Conservation (phyloP, 2,329 filamentous ascomycete genomes). For the Fusarium sp. region DNA sequence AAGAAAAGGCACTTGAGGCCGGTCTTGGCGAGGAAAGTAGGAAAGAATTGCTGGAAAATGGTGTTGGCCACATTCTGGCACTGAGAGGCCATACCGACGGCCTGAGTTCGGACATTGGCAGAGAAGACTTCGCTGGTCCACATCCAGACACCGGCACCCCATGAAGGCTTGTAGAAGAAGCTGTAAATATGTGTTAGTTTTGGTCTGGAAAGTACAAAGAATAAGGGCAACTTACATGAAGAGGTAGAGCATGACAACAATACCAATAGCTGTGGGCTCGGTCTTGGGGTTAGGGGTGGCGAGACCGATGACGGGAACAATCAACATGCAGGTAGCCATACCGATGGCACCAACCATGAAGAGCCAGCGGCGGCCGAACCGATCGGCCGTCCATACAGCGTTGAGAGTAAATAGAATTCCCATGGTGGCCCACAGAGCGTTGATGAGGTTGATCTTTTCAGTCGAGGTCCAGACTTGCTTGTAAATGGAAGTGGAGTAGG, state of each 20-base stretch:
- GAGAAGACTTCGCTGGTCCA: constrained; percentile 78
- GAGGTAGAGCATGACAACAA: constrained; percentile 75
- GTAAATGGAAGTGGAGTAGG: constrained; percentile 80
- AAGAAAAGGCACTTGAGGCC: constrained; percentile 58
- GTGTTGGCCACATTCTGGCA: constrained; percentile 74
- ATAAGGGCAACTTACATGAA: constrained; percentile 57
- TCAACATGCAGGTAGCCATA: constrained; percentile 77
- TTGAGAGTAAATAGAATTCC: constrained; percentile 80
- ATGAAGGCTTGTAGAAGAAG: constrained; percentile 76
- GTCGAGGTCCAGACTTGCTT: constrained; percentile 73
- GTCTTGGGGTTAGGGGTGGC: constrained; percentile 69
- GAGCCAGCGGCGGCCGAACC: constrained; percentile 77
- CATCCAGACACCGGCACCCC: constrained; percentile 78
- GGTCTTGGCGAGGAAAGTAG: constrained; percentile 71
- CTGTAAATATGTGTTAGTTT: constrained; percentile 43
- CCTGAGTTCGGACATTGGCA: constrained; percentile 79
- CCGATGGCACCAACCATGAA: constrained; percentile 76
- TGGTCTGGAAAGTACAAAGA: too few relatives aligned
- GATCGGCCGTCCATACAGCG: constrained; percentile 78
- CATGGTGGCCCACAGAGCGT: constrained; percentile 79
- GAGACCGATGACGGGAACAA: constrained; percentile 63
- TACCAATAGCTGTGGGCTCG: constrained; percentile 71
- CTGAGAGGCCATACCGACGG: constrained; percentile 74
- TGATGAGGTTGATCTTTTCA: constrained; percentile 76
- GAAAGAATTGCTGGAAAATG: constrained; percentile 78